Base-by-base conservation (phyloP, 805 yeast species). In the Hanseniaspora valbyensis region DNA sequence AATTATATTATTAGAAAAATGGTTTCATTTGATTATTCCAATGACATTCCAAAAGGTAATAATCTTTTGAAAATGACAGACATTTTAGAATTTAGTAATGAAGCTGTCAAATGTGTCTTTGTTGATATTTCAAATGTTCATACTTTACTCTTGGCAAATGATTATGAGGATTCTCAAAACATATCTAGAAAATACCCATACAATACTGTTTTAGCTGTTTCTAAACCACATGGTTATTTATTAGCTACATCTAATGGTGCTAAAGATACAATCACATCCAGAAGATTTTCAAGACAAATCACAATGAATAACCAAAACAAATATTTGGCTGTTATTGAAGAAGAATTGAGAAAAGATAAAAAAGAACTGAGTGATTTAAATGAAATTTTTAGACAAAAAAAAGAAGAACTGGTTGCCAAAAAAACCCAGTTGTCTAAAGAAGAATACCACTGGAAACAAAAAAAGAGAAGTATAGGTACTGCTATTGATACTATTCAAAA, bases 91-190 rank as follows among this genome's bases (percentile, higher is more conserved):
- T 70, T 84, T 51, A 66, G 70, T 0, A 69, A 79, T 53, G 77
- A 75, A 38, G 72, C 73, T 36, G 71, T 81, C 8, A 71, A 74
- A 57, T 80, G 76, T 56, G 65, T 81, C 2, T 62, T 88, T 42
- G 79, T 88, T 45, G 95, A 85, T 63, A 55, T 71, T 2, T 70
- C 71, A 37, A 69, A 66, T 40, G 72, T 84, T 42, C 95, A 89
- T 58, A 69, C 73, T 10, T 66, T 74, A 0, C 66, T 83, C 0
- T 61, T 88, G 36, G 69, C 77, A 16, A 70, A 72, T 1, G 68
- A 77, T 48, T 69, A 78, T 54, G 56, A 61, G 2, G 72, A 70
- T 13, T 90, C 84, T 0, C 77, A 76, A 55, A 50, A 54, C 0
- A 61, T 70, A 16, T 60, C 79, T 49, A 61, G 66, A 30, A 40